Percentiles rank a stretch among this genome's conserved stretches.
Conservation (phyloP, 148 eudicot species). For the Rhododendron williamsianum region DNA sequence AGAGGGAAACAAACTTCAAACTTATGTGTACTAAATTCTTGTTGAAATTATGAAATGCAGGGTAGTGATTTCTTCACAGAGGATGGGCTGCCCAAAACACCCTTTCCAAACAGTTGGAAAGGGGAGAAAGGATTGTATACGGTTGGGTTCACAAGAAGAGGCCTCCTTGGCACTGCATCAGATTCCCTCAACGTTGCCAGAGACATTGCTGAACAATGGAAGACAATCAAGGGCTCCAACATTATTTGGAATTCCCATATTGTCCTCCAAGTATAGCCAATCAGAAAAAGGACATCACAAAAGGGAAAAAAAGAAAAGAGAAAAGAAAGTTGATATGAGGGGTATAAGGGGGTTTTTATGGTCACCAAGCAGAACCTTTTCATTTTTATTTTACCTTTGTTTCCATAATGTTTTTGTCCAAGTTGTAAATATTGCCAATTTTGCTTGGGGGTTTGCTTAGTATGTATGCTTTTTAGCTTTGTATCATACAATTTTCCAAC, state of each 20-base stretch:
- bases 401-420: not conserved
- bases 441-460: slow-evolving; percentile 5
- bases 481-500: slow-evolving; percentile 1
- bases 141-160: slow-evolving; percentile 87
- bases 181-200: slow-evolving; percentile 67
- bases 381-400: not conserved
- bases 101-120: slow-evolving; percentile 92
- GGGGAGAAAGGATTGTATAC: slow-evolving; percentile 80
- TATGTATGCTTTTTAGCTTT: not conserved
- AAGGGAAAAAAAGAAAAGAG: not conserved
- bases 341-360: not conserved
- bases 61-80: slow-evolving; percentile 63
- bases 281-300: not conserved
- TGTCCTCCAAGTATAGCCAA: not conserved
- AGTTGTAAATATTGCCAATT: slow-evolving; percentile 13
- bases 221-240: slow-evolving; percentile 8
- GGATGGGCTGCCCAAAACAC: slow-evolving; percentile 74
- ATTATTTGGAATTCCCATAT: not conserved
- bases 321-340: not conserved
- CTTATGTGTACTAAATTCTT: not conserved
- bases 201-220: slow-evolving; percentile 64
- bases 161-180: slow-evolving; percentile 69
- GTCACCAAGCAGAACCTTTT: not conserved
- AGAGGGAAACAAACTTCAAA: not conserved
- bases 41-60: slow-evolving; percentile 23